phyloP scores from a whole-genome alignment of 2,329 filamentous ascomycete species.

The Neonectria coccinea region DNA sequence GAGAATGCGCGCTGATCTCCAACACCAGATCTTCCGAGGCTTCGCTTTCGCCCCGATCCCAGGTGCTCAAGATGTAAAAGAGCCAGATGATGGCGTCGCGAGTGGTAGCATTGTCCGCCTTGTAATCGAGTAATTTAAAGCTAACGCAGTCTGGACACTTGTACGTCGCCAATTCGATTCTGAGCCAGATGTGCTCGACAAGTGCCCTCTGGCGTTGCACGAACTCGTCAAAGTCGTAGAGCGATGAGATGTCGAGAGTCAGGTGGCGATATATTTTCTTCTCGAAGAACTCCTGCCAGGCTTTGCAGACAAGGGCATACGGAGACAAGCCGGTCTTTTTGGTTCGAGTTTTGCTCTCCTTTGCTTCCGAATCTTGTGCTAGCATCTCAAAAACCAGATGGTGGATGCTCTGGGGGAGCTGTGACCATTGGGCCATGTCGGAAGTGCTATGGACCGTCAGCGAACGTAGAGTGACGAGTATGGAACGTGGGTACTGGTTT shows the following conservation, averaged over 20 bases:
- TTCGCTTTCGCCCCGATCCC: neutral
- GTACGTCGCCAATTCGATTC: slow-evolving; percentile 9
- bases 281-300: slow-evolving; percentile 15
- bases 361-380: too few species aligned
- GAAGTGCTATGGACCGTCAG: too few species aligned
- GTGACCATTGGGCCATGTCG: too few species aligned
- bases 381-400: too few species aligned
- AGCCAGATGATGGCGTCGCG: neutral
- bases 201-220: neutral
- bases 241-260: neutral
- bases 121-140: too few species aligned
- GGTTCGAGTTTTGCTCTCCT: neutral
- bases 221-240: neutral
- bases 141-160: neutral
- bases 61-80: neutral
- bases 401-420: too few species aligned
- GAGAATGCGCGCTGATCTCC: slow-evolving; percentile 13
- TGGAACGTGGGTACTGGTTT: too few species aligned
- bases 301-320: slow-evolving; percentile 9
- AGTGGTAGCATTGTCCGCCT: neutral
- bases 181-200: slow-evolving; percentile 16
- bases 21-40: neutral
- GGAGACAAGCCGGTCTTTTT: neutral
- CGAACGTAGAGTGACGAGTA: too few species aligned
- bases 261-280: slow-evolving; percentile 14